phyloP scores from a whole-genome alignment of 1,139 yeast species.

The Hyphopichia pseudoburtonii region DNA sequence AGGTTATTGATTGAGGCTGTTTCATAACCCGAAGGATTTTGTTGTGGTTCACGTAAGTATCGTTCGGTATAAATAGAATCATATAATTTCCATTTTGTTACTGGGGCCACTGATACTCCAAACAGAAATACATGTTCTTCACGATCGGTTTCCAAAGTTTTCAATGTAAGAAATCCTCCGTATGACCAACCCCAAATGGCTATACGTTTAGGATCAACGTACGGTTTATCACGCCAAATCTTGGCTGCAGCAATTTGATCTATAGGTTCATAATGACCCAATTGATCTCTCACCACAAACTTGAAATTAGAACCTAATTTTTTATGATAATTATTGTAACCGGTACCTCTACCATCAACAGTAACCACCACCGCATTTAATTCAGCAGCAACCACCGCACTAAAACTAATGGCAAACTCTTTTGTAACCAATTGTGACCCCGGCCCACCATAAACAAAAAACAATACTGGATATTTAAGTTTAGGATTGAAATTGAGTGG shows the following conservation, averaged over 20 bases:
- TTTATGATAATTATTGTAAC: conserved; percentile 49
- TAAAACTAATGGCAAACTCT: conserved; percentile 54
- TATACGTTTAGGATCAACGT: conserved; percentile 57
- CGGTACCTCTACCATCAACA: conserved; percentile 84
- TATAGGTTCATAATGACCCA: conserved; percentile 66
- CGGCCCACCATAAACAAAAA: conserved; percentile 82
- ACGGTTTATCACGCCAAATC: conserved; percentile 52
- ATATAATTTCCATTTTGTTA: conserved; percentile 73
- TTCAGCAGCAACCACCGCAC: conserved; percentile 67
- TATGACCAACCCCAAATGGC: conserved; percentile 88
- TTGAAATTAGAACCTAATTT: conserved; percentile 50
- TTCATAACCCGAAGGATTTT: conserved; percentile 57
- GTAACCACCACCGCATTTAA: conserved; percentile 72
- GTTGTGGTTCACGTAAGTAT: conserved; percentile 70
- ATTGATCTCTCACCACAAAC: conserved; percentile 60
- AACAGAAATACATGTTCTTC: conserved; percentile 59
- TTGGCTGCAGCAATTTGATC: conserved; percentile 74
- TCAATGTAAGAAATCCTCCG: conserved; percentile 76
- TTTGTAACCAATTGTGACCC: conserved; percentile 69
- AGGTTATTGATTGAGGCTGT: conserved; percentile 54
- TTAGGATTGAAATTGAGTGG: conserved; percentile 60
- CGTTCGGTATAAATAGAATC: conserved; percentile 80
- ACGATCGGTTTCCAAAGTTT: conserved; percentile 66
- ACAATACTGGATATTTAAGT: conserved; percentile 65
- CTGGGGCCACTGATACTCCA: conserved; percentile 81